Percentiles rank a stretch among this genome's conserved stretches.
These are phyloP conservation scores for Trichomonas tenax DNA, from an alignment of 208 protist species.

Conservation along the genomic window DNA sequence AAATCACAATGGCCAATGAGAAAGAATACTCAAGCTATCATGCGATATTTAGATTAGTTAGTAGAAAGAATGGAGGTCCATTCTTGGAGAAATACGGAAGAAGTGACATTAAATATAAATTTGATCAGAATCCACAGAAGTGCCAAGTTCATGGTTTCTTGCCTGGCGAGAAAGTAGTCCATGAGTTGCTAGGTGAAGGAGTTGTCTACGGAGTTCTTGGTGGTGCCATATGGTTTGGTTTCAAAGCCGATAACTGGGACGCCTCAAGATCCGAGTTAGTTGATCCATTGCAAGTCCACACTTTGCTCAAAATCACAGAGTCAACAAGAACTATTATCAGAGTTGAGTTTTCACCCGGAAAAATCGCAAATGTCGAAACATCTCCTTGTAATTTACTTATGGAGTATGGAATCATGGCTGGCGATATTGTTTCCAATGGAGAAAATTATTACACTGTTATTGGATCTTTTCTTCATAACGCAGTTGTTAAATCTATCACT, in stretches of 20 bases:
- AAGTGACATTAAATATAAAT: not conserved
- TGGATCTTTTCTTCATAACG: not conserved
- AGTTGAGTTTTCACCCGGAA: not conserved
- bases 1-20: not conserved
- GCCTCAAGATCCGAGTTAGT: not conserved
- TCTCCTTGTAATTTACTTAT: not conserved
- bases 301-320: not conserved
- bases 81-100: not conserved
- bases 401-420: not conserved
- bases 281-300: not conserved
- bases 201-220: not conserved
- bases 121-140: not conserved
- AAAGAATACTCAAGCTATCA: not conserved
- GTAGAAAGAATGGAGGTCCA: not conserved
- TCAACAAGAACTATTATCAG: not conserved
- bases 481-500: not conserved
- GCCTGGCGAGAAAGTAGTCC: not conserved
- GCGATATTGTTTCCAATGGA: not conserved
- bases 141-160: not conserved
- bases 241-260: not conserved
- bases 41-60: not conserved
- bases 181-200: not conserved
- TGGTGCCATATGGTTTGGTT: not conserved
- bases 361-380: not conserved
- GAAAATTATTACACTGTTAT: not conserved